Base-by-base conservation (phyloP, 176 grass and related monocot species). In the Alloteropsis semialata region DNA sequence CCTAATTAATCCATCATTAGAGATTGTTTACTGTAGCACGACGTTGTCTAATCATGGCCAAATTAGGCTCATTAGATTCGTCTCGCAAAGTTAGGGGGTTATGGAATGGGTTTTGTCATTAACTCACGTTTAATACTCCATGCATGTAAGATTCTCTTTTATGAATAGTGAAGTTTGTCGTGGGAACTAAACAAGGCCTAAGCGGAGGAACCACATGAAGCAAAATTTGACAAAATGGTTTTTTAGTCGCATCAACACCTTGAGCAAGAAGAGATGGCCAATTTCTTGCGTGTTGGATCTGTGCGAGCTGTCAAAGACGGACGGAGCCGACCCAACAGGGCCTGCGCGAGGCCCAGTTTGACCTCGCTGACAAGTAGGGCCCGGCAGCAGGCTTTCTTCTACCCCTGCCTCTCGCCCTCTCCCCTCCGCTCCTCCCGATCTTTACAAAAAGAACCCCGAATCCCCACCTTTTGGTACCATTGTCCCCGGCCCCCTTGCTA, bases 371-470 rank as follows among this genome's bases (percentile, higher is more conserved):
- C 38, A 57, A 17, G 83, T 86, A 37, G 78, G 78, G 1, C 83
- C 15, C 37, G 18, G 0, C 38, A 21, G 15, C 10, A 55, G 63
- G 57, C 72, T 70, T 70, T 89, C 57, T 84, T 81, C 41, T 14
- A 15, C 54, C 33, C 38, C 28, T 15, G 10, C 44, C 60, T 6
- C 27, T 1, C 4, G 18, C 43, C 27, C 0, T 0, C 15, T n/a
- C 10, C 9, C 5, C 32, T 45, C 12, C 19, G 10, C 3, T 71
- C 70, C 46, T 59, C 63, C 74, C 73, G 66, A 74, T 86, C 65
- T 86, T 90, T 86, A 86, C 84, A 86, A 67, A 90, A 90, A 86
- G 84, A 90, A 87, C 88, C 88, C 88, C 74, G 57, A 83, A 87
- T 69, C 88, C 84, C 76, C 32, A 79, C 75, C 74, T 83, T 87